Conservation (phyloP, 129 eudicot genomes). For the Rutidosis leptorrhynchoides region DNA sequence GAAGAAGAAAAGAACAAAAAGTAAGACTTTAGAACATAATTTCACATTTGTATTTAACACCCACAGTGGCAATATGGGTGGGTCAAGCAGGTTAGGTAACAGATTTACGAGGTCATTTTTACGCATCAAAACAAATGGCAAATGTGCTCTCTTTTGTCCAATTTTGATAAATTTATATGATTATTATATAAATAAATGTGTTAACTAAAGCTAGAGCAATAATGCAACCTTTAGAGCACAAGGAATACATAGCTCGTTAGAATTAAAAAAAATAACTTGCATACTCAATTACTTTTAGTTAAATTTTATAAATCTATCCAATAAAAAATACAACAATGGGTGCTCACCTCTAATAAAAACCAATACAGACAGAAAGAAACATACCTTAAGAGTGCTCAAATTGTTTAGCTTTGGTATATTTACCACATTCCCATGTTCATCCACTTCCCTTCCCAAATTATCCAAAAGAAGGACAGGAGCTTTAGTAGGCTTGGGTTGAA, state of each 20-base stretch:
- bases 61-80: not conserved
- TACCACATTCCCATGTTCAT: slow-evolving; percentile 93
- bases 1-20: not conserved
- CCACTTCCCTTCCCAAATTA: slow-evolving; percentile 86
- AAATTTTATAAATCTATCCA: not conserved
- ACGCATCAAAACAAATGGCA: not conserved
- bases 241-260: not conserved
- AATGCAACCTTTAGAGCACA: not conserved
- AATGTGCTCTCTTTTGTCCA: not conserved
- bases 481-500: slow-evolving; percentile 87
- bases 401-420: slow-evolving; percentile 63
- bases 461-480: slow-evolving; percentile 94
- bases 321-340: not conserved
- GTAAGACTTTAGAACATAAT: not conserved
- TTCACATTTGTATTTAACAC: not conserved
- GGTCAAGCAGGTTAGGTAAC: not conserved
- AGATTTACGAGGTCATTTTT: not conserved
- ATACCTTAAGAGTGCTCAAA: slow-evolving; percentile 85
- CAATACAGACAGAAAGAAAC: slow-evolving; percentile 4
- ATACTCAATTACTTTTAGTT: not conserved
- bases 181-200: not conserved
- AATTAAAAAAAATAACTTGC: not conserved
- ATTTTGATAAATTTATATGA: not conserved
- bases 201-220: not conserved
- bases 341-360: not conserved